phyloP scores from a whole-genome alignment of 352 stramenopile genomes.

The Pythium biforme region DNA sequence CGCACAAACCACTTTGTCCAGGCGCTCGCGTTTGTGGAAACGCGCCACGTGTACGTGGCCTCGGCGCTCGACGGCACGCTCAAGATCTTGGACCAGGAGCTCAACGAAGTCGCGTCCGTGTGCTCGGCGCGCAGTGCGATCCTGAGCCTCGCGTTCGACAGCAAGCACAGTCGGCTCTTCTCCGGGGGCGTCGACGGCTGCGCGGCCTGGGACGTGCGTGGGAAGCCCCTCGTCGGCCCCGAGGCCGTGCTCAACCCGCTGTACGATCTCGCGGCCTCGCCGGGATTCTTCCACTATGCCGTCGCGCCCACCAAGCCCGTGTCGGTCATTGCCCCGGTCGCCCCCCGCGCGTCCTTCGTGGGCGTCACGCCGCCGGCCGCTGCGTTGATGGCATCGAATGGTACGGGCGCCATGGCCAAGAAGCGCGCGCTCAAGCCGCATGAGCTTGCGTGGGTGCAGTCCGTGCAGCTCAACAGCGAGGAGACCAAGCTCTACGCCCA shows the following conservation, averaged over 20 bases:
- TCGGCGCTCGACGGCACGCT: constrained; percentile 62
- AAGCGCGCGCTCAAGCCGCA: constrained; percentile 16
- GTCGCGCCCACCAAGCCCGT: neutral
- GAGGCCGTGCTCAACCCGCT: constrained; percentile 51
- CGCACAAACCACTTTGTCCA: constrained; percentile 62
- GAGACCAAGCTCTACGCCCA: constrained; percentile 48
- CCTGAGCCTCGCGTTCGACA: constrained; percentile 56
- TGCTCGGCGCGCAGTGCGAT: constrained; percentile 50
- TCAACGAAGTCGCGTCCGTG: constrained; percentile 60
- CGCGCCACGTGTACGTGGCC: constrained; percentile 61
- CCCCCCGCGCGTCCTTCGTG: neutral
- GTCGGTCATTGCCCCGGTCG: neutral
- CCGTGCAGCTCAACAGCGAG: constrained; percentile 46
- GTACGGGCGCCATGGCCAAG: neutral
- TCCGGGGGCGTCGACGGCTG: constrained; percentile 65
- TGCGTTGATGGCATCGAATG: neutral
- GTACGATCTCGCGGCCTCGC: constrained; percentile 53
- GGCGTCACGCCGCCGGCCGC: neutral
- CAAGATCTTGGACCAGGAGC: constrained; percentile 51
- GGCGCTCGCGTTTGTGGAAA: constrained; percentile 54
- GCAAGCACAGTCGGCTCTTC: constrained; percentile 47
- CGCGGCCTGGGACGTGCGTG: constrained; percentile 54
- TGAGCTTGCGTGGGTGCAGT: constrained; percentile 43
- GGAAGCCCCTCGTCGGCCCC: constrained; percentile 35
- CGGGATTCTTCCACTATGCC: constrained; percentile 42